Percentiles rank a stretch among this genome's conserved stretches.
phyloP scores from a whole-genome alignment of 129 eudicot species.

The Lactuca sativa region DNA sequence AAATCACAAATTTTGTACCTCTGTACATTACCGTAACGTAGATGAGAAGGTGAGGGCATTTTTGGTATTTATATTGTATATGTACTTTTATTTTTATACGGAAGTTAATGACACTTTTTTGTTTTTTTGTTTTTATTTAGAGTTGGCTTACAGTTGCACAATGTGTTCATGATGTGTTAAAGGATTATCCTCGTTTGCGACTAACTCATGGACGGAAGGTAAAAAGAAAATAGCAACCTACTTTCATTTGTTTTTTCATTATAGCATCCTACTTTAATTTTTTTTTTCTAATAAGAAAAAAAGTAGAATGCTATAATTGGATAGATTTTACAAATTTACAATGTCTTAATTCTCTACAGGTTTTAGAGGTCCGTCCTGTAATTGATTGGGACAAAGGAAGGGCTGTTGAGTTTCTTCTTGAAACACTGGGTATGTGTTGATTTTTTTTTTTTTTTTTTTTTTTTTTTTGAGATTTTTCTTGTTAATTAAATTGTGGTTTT shows the following conservation, averaged over 20 bases:
- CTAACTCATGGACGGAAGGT: slow-evolving; percentile 97
- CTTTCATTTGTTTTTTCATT: background rate
- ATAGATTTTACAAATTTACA: too few relatives aligned
- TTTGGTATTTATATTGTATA: background rate
- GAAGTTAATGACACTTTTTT: slow-evolving; percentile 19
- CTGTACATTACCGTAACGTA: slow-evolving; percentile 98
- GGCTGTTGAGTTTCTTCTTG: slow-evolving; percentile 93
- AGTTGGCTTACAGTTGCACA: slow-evolving; percentile 85
- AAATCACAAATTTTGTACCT: slow-evolving; percentile 88
- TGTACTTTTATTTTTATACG: background rate
- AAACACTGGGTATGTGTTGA: slow-evolving; percentile 63
- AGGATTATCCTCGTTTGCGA: slow-evolving; percentile 70
- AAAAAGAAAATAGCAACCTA: background rate
- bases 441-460: background rate
- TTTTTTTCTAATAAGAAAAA: too few relatives aligned
- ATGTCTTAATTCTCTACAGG: slow-evolving; percentile 40
- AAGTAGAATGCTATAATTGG: too few relatives aligned
- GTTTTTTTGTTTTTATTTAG: slow-evolving; percentile 37
- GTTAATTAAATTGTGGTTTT: slow-evolving; percentile 1
- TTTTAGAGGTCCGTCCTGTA: slow-evolving; percentile 95
- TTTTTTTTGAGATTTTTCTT: background rate
- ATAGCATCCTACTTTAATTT: too few relatives aligned
- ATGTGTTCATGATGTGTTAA: slow-evolving; percentile 71
- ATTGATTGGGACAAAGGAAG: slow-evolving; percentile 95
- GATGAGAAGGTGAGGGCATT: slow-evolving; percentile 67